Evolutionary conservation across 2,329 filamentous ascomycete species (phyloP).

Genomic region (Cadophora sp.): DNA sequence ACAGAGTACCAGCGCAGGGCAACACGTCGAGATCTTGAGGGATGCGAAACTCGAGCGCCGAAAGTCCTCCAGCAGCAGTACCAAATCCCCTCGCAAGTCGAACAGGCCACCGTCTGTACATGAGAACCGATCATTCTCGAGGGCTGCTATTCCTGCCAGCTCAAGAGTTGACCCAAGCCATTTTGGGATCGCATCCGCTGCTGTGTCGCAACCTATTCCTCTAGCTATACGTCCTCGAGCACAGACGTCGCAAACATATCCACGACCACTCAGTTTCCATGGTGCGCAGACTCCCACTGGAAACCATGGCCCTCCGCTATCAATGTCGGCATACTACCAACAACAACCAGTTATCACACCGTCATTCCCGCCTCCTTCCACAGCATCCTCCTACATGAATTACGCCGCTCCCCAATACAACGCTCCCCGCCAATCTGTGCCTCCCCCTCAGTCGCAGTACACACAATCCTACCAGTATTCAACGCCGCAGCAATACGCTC

Average conservation of each 20-base stretch:
- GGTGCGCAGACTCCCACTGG: conserved; percentile 26
- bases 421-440: neutral
- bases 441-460: conserved; percentile 9
- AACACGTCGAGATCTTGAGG: conserved; percentile 29
- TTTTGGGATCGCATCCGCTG: conserved; percentile 34
- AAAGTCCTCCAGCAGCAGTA: conserved; percentile 35
- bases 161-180: conserved; percentile 36
- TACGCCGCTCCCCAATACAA: conserved; percentile 29
- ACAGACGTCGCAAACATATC: conserved; percentile 35
- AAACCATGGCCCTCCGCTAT: conserved; percentile 37
- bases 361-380: conserved; percentile 33
- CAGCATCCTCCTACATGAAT: conserved; percentile 34
- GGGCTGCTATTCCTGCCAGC: conserved; percentile 13
- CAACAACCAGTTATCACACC: conserved; percentile 25
- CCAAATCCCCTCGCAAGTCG: conserved; percentile 36
- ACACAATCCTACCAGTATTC: conserved; percentile 1
- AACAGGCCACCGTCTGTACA: conserved; percentile 35
- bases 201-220: conserved; percentile 35
- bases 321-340: conserved; percentile 37
- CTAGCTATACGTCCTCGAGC: conserved; percentile 37
- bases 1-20: conserved; percentile 22
- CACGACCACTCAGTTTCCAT: conserved; percentile 37
- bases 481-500: conserved; percentile 14
- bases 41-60: conserved; percentile 38
- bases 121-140: conserved; percentile 30